A percentile compares a stretch with the other conserved stretches of the same genome.
These are phyloP conservation scores for Eleusine indica DNA, from an alignment of 176 grass and related monocot species.

Conservation along the genomic window DNA sequence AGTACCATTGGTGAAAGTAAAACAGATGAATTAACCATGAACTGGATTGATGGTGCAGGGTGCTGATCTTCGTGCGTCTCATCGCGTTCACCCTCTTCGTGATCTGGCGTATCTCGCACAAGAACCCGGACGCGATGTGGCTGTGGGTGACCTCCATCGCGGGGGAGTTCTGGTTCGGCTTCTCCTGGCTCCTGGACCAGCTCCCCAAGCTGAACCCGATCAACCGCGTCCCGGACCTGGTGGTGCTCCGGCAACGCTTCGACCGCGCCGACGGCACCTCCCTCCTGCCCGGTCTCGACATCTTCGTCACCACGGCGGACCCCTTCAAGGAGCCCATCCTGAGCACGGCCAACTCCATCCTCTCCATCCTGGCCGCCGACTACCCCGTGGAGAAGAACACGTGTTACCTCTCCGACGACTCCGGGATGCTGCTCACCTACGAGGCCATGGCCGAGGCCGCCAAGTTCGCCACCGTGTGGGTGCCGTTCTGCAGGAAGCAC, in stretches of 20 bases:
- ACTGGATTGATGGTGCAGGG: slow-evolving; percentile 41
- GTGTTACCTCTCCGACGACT: slow-evolving; percentile 95
- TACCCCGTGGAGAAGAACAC: slow-evolving; percentile 73
- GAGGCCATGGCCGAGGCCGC: slow-evolving; percentile 85
- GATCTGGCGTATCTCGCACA: slow-evolving; percentile 73
- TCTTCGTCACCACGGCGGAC: slow-evolving; percentile 90
- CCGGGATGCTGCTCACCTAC: slow-evolving; percentile 77
- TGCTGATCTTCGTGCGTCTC: slow-evolving; percentile 75
- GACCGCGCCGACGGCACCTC: slow-evolving; percentile 67
- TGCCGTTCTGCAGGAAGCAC: slow-evolving; percentile 95
- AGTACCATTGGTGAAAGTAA: too few relatives aligned
- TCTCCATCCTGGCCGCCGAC: slow-evolving; percentile 92
- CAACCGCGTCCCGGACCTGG: slow-evolving; percentile 77
- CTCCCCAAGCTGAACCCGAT: slow-evolving; percentile 83
- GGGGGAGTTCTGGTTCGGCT: slow-evolving; percentile 92
- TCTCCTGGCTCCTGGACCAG: slow-evolving; percentile 92
- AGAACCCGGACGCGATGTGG: slow-evolving; percentile 88
- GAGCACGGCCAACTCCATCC: slow-evolving; percentile 84
- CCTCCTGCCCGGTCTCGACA: slow-evolving; percentile 65
- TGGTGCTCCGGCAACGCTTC: slow-evolving; percentile 68
- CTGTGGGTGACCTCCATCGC: slow-evolving; percentile 90
- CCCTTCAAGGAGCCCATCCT: slow-evolving; percentile 87
- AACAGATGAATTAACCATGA: too few relatives aligned
- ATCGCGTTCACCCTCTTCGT: slow-evolving; percentile 70
- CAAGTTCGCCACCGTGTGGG: slow-evolving; percentile 79